Evolutionary conservation across 108 stramenopile species (phyloP).

Genomic region (Skeletonema potamos): DNA sequence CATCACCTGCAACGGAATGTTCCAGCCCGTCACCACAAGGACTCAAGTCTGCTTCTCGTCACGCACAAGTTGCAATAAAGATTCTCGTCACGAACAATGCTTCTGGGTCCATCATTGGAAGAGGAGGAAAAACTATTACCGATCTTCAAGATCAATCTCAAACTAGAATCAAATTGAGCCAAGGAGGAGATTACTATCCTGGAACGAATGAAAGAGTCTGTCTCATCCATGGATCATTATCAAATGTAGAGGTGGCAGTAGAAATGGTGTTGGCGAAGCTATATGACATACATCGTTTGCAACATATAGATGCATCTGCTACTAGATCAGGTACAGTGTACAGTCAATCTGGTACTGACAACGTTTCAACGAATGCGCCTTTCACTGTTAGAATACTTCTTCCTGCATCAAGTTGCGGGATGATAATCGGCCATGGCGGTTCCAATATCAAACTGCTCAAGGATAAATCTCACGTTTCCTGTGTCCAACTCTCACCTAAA

Average conservation of each 20-base stretch:
- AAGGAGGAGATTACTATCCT: constrained; percentile 76
- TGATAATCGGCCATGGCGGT: constrained; percentile 82
- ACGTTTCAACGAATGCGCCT: constrained; percentile 1
- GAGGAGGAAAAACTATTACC: constrained; percentile 74
- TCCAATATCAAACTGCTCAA: constrained; percentile 77
- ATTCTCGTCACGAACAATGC: constrained; percentile 79
- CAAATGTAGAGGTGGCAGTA: constrained; percentile 62
- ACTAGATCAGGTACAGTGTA: constrained; percentile 5
- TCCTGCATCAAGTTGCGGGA: constrained; percentile 75
- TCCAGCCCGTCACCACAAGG: constrained; percentile 13
- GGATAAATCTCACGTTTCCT: constrained; percentile 64
- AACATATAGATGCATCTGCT: constrained; percentile 27
- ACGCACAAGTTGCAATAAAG: constrained; percentile 59
- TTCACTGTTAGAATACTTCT: constrained; percentile 79
- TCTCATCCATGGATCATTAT: constrained; percentile 70
- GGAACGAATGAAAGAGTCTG: constrained; percentile 81
- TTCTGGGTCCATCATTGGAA: constrained; percentile 82
- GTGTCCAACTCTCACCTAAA: constrained; percentile 73
- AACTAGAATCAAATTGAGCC: constrained; percentile 76
- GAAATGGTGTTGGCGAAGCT: constrained; percentile 60
- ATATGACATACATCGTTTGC: constrained; percentile 48
- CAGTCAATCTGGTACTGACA: constrained; percentile 23
- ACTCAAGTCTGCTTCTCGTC: neutral
- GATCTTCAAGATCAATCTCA: constrained; percentile 71
- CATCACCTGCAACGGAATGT: neutral